phyloP scores from a whole-genome alignment of 2,329 filamentous ascomycete species.

The Sporothrix schenckii region DNA sequence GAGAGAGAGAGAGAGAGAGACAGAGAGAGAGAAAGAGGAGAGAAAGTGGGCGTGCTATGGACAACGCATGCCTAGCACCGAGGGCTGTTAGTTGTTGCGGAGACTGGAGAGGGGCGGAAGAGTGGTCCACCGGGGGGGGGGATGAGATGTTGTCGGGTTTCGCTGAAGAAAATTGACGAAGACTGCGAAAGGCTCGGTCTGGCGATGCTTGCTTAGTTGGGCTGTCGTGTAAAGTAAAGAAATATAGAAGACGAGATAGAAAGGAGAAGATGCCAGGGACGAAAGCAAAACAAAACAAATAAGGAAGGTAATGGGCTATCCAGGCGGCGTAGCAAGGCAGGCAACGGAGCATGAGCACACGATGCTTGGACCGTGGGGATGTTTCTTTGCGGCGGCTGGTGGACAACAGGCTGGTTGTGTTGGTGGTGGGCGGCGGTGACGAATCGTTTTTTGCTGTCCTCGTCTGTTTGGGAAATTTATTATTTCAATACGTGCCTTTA shows the following conservation, averaged over 20 bases:
- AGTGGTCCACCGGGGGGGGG: conserved; percentile 8
- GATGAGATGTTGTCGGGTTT: conserved; percentile 7
- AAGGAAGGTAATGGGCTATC: neutral
- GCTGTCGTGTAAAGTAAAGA: neutral
- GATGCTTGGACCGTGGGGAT: conserved; percentile 17
- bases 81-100: conserved; percentile 21
- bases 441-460: neutral
- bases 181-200: neutral
- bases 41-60: conserved; percentile 30
- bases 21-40: neutral
- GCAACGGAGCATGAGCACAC: conserved; percentile 8
- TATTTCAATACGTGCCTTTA: conserved; percentile 17
- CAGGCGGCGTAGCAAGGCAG: conserved; percentile 1
- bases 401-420: neutral
- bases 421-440: conserved; percentile 27
- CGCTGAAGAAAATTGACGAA: neutral
- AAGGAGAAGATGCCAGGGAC: neutral
- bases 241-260: neutral
- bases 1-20: neutral
- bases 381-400: conserved; percentile 19
- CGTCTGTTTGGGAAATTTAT: conserved; percentile 16
- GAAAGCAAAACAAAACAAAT: conserved; percentile 11
- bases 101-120: conserved; percentile 7
- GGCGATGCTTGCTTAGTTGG: neutral
- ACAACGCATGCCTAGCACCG: conserved; percentile 34